Evolutionary conservation across 192 early-diverging fungal species (phyloP).

Genomic region (Pilaira anomala): DNA sequence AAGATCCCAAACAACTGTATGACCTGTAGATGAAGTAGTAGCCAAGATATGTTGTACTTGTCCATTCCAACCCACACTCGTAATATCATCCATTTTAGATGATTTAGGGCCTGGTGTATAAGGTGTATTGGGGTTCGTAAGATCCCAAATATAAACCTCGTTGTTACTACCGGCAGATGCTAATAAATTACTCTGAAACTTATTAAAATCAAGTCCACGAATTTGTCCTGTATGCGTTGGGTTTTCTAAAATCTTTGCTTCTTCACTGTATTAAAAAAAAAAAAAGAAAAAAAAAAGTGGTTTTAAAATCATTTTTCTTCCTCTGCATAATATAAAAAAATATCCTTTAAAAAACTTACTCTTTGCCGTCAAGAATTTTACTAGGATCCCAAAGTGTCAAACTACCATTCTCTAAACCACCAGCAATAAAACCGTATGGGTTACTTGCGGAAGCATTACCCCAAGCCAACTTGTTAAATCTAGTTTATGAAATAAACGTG

Average conservation of each 20-base stretch:
- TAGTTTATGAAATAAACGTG: constrained; percentile 14
- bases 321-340: not conserved
- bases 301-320: not conserved
- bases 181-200: constrained; percentile 79
- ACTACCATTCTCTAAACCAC: constrained; percentile 94
- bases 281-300: constrained; percentile 2
- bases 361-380: constrained; percentile 64
- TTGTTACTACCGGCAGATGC: constrained; percentile 88
- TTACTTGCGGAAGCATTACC: constrained; percentile 42
- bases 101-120: constrained; percentile 86
- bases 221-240: constrained; percentile 85
- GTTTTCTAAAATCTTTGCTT: constrained; percentile 61
- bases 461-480: constrained; percentile 94
- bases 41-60: constrained; percentile 92
- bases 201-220: constrained; percentile 90
- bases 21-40: constrained; percentile 84
- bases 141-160: constrained; percentile 96
- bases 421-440: constrained; percentile 79
- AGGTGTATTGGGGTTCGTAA: constrained; percentile 82
- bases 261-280: constrained; percentile 26
- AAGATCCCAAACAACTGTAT: constrained; percentile 96
- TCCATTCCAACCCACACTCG: constrained; percentile 88
- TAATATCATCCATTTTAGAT: constrained; percentile 83
- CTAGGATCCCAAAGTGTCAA: constrained; percentile 83
- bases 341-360: constrained; percentile 19